Conservation (phyloP, 1,284 basidiomycete genomes). For the Pseudozyma flocculosa region DNA sequence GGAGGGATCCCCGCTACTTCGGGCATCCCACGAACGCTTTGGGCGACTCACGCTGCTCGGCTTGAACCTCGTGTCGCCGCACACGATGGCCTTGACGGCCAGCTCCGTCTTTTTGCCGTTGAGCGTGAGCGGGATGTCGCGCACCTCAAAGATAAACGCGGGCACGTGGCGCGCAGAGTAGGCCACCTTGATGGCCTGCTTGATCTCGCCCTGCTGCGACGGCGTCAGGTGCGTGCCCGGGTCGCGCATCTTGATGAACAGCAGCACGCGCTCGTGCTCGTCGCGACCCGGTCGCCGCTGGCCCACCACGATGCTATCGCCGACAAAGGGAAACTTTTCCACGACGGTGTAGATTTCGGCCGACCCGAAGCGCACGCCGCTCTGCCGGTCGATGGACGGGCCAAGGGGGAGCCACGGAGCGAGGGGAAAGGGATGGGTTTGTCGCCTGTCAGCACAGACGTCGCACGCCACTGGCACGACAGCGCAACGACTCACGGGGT, state of each 20-base stretch:
- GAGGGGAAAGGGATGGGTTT: no score
- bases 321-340: constrained; percentile 49
- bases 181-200: constrained; percentile 36
- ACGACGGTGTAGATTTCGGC: constrained; percentile 81
- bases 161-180: constrained; percentile 54
- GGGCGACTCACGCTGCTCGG: constrained; percentile 34
- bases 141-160: constrained; percentile 43
- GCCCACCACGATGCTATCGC: constrained; percentile 54
- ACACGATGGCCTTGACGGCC: constrained; percentile 48
- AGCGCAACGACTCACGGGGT: constrained; percentile 68
- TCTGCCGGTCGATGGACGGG: constrained; percentile 2
- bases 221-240: constrained; percentile 11
- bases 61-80: constrained; percentile 22
- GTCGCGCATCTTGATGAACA: constrained; percentile 52
- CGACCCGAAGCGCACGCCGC: constrained; percentile 79
- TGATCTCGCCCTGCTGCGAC: constrained; percentile 32
- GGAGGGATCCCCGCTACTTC: no score
- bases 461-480: no score
- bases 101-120: constrained; percentile 49
- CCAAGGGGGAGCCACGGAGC: no score
- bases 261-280: constrained; percentile 54
- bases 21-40: no score
- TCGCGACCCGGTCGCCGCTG: constrained; percentile 32
- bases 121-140: constrained; percentile 40
- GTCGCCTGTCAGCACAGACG: no score